Conservation (phyloP, 1,284 basidiomycete genomes). For the Phylloboletellus chloephorus region DNA sequence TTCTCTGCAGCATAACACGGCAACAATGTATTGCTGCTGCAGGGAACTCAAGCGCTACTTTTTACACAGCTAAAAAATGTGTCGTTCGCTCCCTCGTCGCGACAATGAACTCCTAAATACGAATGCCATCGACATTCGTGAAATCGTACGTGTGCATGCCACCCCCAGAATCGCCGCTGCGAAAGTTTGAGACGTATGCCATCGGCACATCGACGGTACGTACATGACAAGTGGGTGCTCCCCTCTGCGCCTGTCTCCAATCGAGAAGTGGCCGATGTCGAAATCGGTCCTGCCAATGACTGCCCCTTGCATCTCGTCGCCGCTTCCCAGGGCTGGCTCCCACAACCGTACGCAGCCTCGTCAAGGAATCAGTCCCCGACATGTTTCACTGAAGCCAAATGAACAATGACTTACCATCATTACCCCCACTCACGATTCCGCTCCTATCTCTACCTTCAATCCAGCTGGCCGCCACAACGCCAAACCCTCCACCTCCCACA, state of each 20-base stretch:
- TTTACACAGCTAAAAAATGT: slow-evolving; percentile 10
- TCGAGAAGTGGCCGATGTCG: slow-evolving; percentile 54
- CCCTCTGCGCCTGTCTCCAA: slow-evolving; percentile 48
- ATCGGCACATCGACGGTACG: slow-evolving; percentile 27
- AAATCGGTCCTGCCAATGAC: slow-evolving; percentile 48
- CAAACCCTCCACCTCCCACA: slow-evolving; percentile 38
- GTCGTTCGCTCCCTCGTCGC: not conserved
- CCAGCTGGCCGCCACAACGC: slow-evolving; percentile 56
- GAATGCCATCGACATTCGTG: slow-evolving; percentile 21
- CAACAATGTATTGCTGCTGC: slow-evolving; percentile 4
- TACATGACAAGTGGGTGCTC: slow-evolving; percentile 60
- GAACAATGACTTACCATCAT: slow-evolving; percentile 47
- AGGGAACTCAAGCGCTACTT: slow-evolving; percentile 3
- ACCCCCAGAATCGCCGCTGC: slow-evolving; percentile 30
- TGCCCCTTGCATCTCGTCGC: slow-evolving; percentile 40
- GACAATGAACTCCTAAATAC: slow-evolving; percentile 12
- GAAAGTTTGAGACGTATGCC: slow-evolving; percentile 10
- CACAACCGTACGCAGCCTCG: slow-evolving; percentile 63
- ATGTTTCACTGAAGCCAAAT: slow-evolving; percentile 1
- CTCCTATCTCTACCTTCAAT: slow-evolving; percentile 39
- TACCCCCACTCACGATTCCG: slow-evolving; percentile 56
- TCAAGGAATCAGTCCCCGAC: slow-evolving; percentile 8
- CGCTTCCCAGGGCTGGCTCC: slow-evolving; percentile 44
- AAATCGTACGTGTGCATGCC: slow-evolving; percentile 31
- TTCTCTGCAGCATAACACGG: not conserved